phyloP scores from a whole-genome alignment of 345 rosid genomes.

The Linum trigynum region DNA sequence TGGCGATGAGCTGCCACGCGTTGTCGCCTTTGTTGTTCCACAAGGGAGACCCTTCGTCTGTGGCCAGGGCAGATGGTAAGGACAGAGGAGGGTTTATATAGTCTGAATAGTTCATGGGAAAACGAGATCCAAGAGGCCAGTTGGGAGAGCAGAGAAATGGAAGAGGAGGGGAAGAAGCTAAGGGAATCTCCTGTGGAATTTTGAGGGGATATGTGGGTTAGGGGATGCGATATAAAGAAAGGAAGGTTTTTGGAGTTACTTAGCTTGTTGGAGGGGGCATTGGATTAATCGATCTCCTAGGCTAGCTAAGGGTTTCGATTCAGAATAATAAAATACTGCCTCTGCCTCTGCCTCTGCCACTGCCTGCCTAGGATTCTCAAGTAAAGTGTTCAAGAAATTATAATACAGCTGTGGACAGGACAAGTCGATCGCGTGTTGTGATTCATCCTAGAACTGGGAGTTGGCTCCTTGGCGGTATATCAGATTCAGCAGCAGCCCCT shows the following conservation, averaged over 20 bases:
- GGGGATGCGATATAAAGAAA: background rate
- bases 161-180: background rate
- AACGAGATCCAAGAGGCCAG: no score
- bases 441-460: no score
- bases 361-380: no score
- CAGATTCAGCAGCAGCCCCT: no score
- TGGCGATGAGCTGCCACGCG: slow-evolving; percentile 53
- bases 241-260: background rate
- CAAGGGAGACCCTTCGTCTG: slow-evolving; percentile 20
- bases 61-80: slow-evolving; percentile 20
- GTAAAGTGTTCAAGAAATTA: no score
- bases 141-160: background rate
- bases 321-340: no score
- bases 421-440: no score
- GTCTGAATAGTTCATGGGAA: slow-evolving; percentile 7
- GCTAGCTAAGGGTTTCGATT: no score
- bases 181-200: background rate
- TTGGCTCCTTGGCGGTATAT: no score
- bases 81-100: background rate
- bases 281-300: background rate
- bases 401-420: no score
- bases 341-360: no score
- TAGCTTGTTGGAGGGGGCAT: background rate
- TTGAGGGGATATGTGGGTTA: background rate
- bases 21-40: slow-evolving; percentile 50